Evolutionary conservation across 176 grass and related monocot species (phyloP).

Genomic region (Oryza glaberrima): DNA sequence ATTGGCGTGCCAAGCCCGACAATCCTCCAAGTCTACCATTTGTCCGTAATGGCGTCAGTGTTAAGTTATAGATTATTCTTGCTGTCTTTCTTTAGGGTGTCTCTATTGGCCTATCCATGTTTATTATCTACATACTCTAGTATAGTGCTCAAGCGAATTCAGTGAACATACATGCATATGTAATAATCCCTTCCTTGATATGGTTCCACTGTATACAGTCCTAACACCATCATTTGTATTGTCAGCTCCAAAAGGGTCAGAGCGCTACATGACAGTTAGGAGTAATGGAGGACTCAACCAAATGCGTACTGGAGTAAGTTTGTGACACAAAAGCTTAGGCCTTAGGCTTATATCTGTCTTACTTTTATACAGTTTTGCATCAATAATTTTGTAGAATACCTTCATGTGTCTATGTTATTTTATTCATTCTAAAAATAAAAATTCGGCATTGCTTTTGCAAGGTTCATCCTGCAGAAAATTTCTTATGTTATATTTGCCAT

Average conservation of each 20-base stretch:
- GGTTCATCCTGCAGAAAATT: neutral
- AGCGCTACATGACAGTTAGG: slow-evolving; percentile 81
- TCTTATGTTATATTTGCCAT: neutral
- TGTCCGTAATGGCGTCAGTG: too few species aligned
- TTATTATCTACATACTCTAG: slow-evolving; percentile 8
- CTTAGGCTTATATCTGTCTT: neutral
- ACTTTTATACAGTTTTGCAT: slow-evolving; percentile 10
- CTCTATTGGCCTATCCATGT: neutral
- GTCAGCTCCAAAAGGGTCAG: slow-evolving; percentile 56
- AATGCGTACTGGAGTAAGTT: slow-evolving; percentile 98
- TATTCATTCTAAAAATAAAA: slow-evolving; percentile 40
- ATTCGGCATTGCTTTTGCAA: slow-evolving; percentile 1
- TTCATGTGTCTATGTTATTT: neutral
- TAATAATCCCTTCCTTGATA: neutral
- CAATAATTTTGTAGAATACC: neutral
- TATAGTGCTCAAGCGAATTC: neutral
- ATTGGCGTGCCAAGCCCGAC: too few species aligned
- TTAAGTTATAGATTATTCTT: slow-evolving; percentile 11
- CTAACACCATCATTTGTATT: slow-evolving; percentile 32
- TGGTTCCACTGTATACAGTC: neutral
- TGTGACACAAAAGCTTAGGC: neutral
- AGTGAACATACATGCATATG: neutral
- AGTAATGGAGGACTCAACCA: slow-evolving; percentile 97
- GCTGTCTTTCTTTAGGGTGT: neutral
- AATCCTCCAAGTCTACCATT: too few species aligned